A percentile compares a stretch with the other conserved stretches of the same genome.
Evolutionary conservation across 768 basidiomycete species (phyloP).

Genomic region (Tricholoma bakamatsutake): DNA sequence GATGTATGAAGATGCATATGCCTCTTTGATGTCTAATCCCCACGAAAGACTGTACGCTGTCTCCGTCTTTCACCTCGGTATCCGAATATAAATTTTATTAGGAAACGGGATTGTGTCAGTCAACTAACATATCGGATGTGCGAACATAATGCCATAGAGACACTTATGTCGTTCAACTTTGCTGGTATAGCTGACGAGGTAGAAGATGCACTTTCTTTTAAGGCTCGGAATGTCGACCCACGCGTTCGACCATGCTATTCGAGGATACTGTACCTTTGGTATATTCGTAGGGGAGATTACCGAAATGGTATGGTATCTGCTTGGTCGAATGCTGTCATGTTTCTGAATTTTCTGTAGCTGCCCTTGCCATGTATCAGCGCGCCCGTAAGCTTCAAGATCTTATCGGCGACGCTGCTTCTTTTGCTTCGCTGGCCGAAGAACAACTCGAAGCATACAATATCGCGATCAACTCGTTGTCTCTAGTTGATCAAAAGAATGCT

Average conservation of each 20-base stretch:
- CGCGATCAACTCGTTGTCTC: slow-evolving; percentile 82
- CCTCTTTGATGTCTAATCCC: slow-evolving; percentile 66
- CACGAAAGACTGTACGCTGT: slow-evolving; percentile 71
- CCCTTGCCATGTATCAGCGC: slow-evolving; percentile 89
- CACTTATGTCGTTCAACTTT: slow-evolving; percentile 79
- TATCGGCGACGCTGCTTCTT: slow-evolving; percentile 32
- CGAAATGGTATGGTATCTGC: slow-evolving; percentile 65
- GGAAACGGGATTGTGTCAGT: slow-evolving; percentile 76
- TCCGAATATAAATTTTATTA: slow-evolving; percentile 25
- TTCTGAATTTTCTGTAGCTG: slow-evolving; percentile 47
- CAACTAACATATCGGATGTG: slow-evolving; percentile 91
- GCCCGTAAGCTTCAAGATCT: slow-evolving; percentile 71
- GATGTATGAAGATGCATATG: slow-evolving; percentile 85
- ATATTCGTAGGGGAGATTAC: slow-evolving; percentile 81
- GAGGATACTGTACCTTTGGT: slow-evolving; percentile 92
- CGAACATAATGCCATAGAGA: slow-evolving; percentile 76
- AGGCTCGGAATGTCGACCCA: slow-evolving; percentile 91
- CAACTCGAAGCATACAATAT: slow-evolving; percentile 79
- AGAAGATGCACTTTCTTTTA: slow-evolving; percentile 83
- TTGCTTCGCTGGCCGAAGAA: slow-evolving; percentile 49
- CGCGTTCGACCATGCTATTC: slow-evolving; percentile 81
- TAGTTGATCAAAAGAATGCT: slow-evolving; percentile 74
- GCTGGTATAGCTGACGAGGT: slow-evolving; percentile 81
- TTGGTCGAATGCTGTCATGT: slow-evolving; percentile 6
- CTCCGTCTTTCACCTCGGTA: slow-evolving; percentile 3